These are phyloP conservation scores for Plasmodium reichenowi DNA, from an alignment of 169 alveolate species.

Conservation along the genomic window DNA sequence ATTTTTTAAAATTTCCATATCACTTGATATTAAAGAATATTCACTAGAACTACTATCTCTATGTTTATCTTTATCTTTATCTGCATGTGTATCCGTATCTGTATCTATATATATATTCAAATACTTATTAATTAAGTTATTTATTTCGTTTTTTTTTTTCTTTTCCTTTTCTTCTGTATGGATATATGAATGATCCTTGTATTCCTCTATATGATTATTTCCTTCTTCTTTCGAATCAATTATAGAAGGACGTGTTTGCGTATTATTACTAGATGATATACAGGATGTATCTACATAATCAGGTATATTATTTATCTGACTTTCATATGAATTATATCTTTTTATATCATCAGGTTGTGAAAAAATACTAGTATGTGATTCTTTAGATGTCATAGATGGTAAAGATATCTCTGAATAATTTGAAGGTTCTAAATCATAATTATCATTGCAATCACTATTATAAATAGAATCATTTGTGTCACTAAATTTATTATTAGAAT, in stretches of 20 bases:
- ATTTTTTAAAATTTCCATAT: constrained; percentile 1
- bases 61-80: background rate
- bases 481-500: background rate
- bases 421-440: too few relatives aligned
- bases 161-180: constrained; percentile 11
- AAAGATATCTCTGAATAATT: too few relatives aligned
- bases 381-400: background rate
- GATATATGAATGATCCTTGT: background rate
- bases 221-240: background rate
- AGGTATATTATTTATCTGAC: too few relatives aligned
- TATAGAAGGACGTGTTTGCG: too few relatives aligned
- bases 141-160: constrained; percentile 49
- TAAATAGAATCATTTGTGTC: constrained; percentile 1
- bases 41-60: constrained; percentile 28
- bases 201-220: background rate
- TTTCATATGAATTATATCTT: too few relatives aligned
- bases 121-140: constrained; percentile 44
- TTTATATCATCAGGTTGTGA: too few relatives aligned
- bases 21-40: constrained; percentile 40
- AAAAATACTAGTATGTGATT: too few relatives aligned
- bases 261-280: too few relatives aligned
- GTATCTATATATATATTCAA: constrained; percentile 24
- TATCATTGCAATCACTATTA: background rate
- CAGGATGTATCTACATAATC: too few relatives aligned
- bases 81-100: background rate